Evolutionary conservation across 371 early-diverging fungal genomes (phyloP), one percentile per base, ranked within the genome.

Genomic region (Mortierella sp.): DNA sequence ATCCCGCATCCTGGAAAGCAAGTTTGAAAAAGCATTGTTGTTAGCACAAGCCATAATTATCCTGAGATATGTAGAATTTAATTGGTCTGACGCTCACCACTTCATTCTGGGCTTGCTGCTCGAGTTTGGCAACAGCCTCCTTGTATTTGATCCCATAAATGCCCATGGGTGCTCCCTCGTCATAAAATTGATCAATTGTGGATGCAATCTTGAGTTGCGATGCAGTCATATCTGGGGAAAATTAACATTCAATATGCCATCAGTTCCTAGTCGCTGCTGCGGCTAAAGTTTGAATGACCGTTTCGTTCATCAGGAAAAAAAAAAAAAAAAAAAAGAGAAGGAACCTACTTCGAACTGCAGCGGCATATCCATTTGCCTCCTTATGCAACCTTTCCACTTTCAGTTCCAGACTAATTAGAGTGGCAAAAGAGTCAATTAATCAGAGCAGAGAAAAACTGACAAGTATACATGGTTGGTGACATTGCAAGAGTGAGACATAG

Each of bases 301-400:
- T 17, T 54, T 54, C 28, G 19, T 8, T 54, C 29, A 15, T 31
- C 23, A 17, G n/a, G 53, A 28, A 23, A 29, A 28, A 54, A 28
- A 29, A 23, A 28, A 28, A 29, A 12, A n/a, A n/a, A n/a, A 51
- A 13, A 19, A 55, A 29, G 4, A 29, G 26, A 31, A 13, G 19
- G 3, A 4, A 45, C 70, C 26, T 84, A 92, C 94, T 92, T 84
- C 93, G 75, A 43, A 98, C 86, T 23, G 97, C 90, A 70, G 95
- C 93, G 42, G 97, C 86, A 81, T 97, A 98, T 29, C 96, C 96
- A 81, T 95, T 95, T n/a, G 98, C 91, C 82, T 98, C 97, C 66
- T 92, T 94, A 72, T 95, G 90, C 6, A 98, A 86, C 51, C 89
- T 91, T 72, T 96, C 96, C 2, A 93, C 88, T 61, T 97, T 96